phyloP scores from a whole-genome alignment of 768 basidiomycete species.

The Xerocomellus amylosporus region DNA sequence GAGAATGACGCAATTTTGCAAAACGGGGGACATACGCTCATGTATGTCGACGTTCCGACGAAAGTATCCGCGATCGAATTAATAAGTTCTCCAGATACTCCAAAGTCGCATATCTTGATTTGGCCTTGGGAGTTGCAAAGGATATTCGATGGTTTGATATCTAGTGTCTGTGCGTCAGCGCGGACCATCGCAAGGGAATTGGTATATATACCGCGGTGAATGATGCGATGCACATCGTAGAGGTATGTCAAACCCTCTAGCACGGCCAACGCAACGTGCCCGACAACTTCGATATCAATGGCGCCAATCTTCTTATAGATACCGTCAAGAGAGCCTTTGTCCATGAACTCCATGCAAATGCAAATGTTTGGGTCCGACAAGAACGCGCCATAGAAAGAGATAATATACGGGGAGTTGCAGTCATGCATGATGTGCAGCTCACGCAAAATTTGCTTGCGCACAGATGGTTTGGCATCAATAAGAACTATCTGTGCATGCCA shows the following conservation, averaged over 20 bases:
- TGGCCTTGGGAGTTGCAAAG: constrained; percentile 91
- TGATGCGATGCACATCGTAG: constrained; percentile 96
- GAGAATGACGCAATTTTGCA: constrained; percentile 12
- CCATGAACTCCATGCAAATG: constrained; percentile 97
- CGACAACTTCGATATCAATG: constrained; percentile 90
- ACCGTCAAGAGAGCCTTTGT: constrained; percentile 89
- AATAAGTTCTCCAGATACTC: constrained; percentile 97
- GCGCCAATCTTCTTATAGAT: constrained; percentile 96
- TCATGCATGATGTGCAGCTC: constrained; percentile 99
- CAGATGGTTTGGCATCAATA: constrained; percentile 94
- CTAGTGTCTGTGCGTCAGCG: constrained; percentile 43
- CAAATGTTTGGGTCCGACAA: constrained; percentile 97
- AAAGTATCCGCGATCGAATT: constrained; percentile 99
- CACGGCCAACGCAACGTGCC: constrained; percentile 91
- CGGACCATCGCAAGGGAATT: background rate
- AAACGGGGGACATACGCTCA: constrained; percentile 73
- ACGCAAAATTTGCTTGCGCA: constrained; percentile 95
- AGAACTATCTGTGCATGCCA: constrained; percentile 69
- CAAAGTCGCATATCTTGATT: constrained; percentile 99
- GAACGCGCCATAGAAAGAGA: constrained; percentile 97
- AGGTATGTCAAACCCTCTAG: constrained; percentile 94
- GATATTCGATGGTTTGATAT: constrained; percentile 99
- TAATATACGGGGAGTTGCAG: constrained; percentile 89
- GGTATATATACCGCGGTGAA: constrained; percentile 84
- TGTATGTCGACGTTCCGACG: constrained; percentile 98